Conservation (phyloP, 148 eudicot genomes). For the Fagopyrum tataricum region DNA sequence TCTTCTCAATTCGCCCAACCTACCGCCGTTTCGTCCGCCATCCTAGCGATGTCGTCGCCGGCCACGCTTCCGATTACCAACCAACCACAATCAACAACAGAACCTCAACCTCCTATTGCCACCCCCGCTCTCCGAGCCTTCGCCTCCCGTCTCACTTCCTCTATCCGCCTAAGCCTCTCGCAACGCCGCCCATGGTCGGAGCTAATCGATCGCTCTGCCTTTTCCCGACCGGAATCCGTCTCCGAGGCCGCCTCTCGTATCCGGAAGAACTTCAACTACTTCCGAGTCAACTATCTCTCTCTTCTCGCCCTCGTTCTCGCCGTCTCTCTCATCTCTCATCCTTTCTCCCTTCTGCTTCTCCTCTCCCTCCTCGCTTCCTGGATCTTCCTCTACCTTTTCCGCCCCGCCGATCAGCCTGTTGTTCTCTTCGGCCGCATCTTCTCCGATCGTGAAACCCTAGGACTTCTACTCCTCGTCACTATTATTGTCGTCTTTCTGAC, state of each 20-base stretch:
- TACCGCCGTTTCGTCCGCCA: background rate
- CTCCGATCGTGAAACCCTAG: conserved; percentile 56
- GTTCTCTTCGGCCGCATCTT: conserved; percentile 46
- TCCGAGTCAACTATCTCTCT: conserved; percentile 61
- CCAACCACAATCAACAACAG: conserved; percentile 7
- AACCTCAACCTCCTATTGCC: conserved; percentile 31
- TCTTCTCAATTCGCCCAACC: background rate
- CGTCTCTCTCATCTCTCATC: conserved; percentile 57
- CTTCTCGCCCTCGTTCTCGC: conserved; percentile 40
- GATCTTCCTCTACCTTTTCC: conserved; percentile 62
- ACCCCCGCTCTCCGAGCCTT: conserved; percentile 59
- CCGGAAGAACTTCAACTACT: conserved; percentile 61
- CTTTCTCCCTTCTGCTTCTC: conserved; percentile 56
- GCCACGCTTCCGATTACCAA: conserved; percentile 44
- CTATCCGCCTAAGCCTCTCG: conserved; percentile 45
- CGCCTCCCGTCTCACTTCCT: conserved; percentile 35
- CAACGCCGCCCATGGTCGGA: conserved; percentile 75
- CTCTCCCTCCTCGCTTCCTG: conserved; percentile 60
- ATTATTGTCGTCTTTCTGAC: conserved; percentile 55
- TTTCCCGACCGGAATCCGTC: conserved; percentile 57
- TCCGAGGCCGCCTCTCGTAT: conserved; percentile 61
- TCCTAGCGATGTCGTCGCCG: conserved; percentile 31
- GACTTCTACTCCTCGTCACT: conserved; percentile 35
- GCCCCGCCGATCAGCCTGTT: conserved; percentile 52
- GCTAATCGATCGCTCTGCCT: conserved; percentile 59